A percentile compares a stretch with the other conserved stretches of the same genome.
Evolutionary conservation across 371 early-diverging fungal genomes (phyloP).

Genomic region (Apophysomyces sp.): DNA sequence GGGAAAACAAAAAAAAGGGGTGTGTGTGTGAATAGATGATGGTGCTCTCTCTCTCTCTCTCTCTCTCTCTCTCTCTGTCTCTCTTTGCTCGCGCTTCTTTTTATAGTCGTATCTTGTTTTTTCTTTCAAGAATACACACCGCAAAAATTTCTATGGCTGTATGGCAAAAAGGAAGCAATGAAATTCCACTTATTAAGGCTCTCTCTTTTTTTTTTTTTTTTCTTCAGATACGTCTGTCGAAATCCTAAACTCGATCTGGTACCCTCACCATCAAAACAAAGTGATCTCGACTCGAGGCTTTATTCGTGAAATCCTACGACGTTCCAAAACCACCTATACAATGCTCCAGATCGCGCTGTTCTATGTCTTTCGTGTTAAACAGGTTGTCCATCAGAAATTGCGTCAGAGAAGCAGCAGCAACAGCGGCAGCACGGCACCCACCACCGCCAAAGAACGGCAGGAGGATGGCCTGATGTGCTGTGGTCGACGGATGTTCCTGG

Average conservation of each 20-base stretch:
- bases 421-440: too few species aligned
- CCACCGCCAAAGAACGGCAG: neutral
- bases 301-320: constrained; percentile 59
- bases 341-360: constrained; percentile 61
- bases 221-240: constrained; percentile 26
- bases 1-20: too few species aligned
- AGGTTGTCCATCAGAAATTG: constrained; percentile 5
- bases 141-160: neutral
- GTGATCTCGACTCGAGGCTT: constrained; percentile 46
- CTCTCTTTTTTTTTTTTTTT: neutral
- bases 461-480: constrained; percentile 40
- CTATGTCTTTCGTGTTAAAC: constrained; percentile 38
- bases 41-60: too few species aligned
- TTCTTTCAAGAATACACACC: too few species aligned
- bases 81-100: too few species aligned
- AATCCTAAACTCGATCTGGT: constrained; percentile 38
- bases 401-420: neutral
- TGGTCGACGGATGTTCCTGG: constrained; percentile 63
- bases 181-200: too few species aligned
- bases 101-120: too few species aligned
- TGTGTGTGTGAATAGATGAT: too few species aligned
- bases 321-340: constrained; percentile 61
- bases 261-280: constrained; percentile 24
- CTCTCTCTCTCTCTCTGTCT: too few species aligned
- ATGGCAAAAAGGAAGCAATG: neutral